Base-by-base conservation (phyloP, 2,329 filamentous ascomycete genomes). In the Aspergillus ibericus region DNA sequence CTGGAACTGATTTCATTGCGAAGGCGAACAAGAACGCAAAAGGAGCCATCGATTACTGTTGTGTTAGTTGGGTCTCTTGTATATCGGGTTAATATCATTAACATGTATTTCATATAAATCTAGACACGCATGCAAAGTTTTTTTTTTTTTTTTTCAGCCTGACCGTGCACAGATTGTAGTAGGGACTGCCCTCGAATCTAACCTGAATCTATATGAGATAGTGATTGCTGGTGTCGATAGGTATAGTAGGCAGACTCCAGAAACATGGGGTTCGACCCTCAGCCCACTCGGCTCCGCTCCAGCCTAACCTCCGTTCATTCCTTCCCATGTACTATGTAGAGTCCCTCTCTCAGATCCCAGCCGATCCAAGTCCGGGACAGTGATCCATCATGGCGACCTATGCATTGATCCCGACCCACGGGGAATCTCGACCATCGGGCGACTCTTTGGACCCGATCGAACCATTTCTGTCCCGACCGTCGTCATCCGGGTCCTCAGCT, bases 1-100 rank as follows among this genome's bases (percentile, higher is more conserved):
- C 40, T 75, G 74, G 74, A 48, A 58, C 34, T 53, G 35, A 50
- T 29, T 59, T 44, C 44, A 55, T 20, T 42, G 38, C 10, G 38
- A 42, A 38, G 49, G 18, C 58, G 53, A 50, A 55, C 42, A 53
- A 34, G 10, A 51, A 18, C 20, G 42, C 13, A 25, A 29, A 47
- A 25, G 42, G 42, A 25, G 42, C 29, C 20, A 29, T 25, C 9
- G 42, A 27, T 42, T 42, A 18, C 29, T 9, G 34, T 53, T 51
- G 48, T 51, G 22, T 49, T 49, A n/a, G 22, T 48, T 55, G 13
- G 53, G 42, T 25, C 42, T 35, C 42, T 55, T 55, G 53, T 44
- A 55, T 47, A 47, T 47, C 32, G 53, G 53, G 42, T 47, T 55
- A 55, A 55, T 55, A 27, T 48, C 18, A 47, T 46, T 34, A 42